Base-by-base conservation (phyloP, 2,329 filamentous ascomycete genomes). In the Endoconidiophora polonica region DNA sequence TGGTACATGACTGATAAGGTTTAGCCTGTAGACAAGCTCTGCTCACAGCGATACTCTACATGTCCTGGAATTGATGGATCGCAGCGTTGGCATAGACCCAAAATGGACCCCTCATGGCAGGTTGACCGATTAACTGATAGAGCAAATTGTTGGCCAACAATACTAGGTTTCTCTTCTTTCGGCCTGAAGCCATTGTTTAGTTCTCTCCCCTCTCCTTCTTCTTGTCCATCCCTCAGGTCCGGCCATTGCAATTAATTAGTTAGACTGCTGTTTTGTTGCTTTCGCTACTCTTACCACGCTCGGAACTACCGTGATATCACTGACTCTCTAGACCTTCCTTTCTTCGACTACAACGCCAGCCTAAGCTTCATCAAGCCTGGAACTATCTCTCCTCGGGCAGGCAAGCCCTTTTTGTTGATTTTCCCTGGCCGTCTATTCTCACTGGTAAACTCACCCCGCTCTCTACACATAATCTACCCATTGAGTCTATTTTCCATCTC, bases 371-470 rank as follows among this genome's bases (percentile, higher is more conserved):
- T 5, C 29, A 33, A 33, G 29, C 29, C 29, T 33, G 29, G 9
- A 9, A 33, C 16, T 18, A 18, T 18, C 16, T 18, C 1, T 18
- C 16, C 16, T 1, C 16, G 16, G 16, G 16, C 16, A 18, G 16
- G 29, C 29, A 33, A 33, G 29, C 29, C 9, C 12, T 9, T 33
- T 6, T 10, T 10, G 12, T n/a, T 26, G 20, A 36, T 42, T 23
- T 33, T 43, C 33, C 18, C 10, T 24, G 16, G 4, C 10, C 14
- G 9, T 50, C 38, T 29, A 36, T 40, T 48, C 36, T 42, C 20
- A 38, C 44, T 44, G 50, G 50, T 52, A 52, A 42, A 48, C 33
- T 44, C 50, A 48, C 50, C 50, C 50, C 49, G 40, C 46, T 40
- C 48, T 33, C 38, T 2, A 29, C 20, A 22, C 41, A 43, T 12